Evolutionary conservation across 2,329 filamentous ascomycete genomes (phyloP), one percentile per base, ranked within the genome.

Genomic region (Penicillium sp.): DNA sequence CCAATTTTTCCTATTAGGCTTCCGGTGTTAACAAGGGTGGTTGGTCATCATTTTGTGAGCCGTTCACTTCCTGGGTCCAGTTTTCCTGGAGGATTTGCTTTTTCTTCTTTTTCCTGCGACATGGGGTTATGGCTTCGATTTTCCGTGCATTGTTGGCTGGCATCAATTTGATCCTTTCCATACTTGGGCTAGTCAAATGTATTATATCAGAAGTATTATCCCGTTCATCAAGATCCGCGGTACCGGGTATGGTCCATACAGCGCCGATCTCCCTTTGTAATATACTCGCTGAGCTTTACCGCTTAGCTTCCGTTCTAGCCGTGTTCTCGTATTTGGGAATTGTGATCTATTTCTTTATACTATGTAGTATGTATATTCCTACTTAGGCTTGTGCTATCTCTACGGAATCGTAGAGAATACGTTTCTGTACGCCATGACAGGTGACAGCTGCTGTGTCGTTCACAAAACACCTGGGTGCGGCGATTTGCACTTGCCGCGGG

Each of bases 381-480:
- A 54, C n/a, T 30, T 47, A 17, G 51, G 42, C 24, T 36, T 40
- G 36, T 44, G 34, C 32, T 39, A 36, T 26, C 6, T 43, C n/a
- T 10, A 26, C 32, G 24, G 41, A 33, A 12, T 17, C 36, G 36
- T 21, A 26, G 24, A 23, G 23, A 27, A n/a, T 10, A 24, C 12
- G 27, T 49, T 26, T 17, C 39, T 40, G 41, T 32, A 34, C 30
- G 30, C 42, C 32, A 27, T 48, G 24, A 49, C 41, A 37, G 36
- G 26, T 59, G 49, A 37, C 49, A 51, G 34, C 49, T 57, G 54
- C 51, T 51, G 45, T 50, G 51, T 36, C 43, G 40, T 43, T 57
- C 36, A 44, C 45, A 43, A 50, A 18, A 29, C 24, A 47, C 43
- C 49, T 18, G 26, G 26, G 18, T 26, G 15, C 42, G 37, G 36